These are phyloP conservation scores for Calonectria ilicicola DNA, from an alignment of 2,329 filamentous ascomycete species.

Conservation along the genomic window DNA sequence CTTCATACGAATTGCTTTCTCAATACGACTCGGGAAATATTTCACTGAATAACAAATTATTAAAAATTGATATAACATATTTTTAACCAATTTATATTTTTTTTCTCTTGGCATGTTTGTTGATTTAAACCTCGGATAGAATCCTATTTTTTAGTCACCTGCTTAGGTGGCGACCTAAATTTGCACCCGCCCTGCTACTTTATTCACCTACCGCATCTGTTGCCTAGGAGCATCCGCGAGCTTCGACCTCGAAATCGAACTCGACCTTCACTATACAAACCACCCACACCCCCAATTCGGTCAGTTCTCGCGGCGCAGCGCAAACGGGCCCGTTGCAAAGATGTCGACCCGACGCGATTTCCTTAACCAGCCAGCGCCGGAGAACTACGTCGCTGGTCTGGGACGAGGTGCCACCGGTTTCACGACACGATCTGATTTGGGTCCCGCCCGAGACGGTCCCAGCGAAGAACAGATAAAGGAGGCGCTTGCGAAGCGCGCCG, in stretches of 20 bases:
- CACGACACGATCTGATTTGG: conserved; percentile 95
- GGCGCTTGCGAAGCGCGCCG: conserved; percentile 92
- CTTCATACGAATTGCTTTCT: too few species aligned
- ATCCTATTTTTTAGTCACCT: too few species aligned
- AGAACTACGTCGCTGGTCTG: conserved; percentile 94
- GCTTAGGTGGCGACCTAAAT: background rate
- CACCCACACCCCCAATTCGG: conserved; percentile 1
- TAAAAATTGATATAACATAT: too few species aligned
- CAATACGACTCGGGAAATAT: too few species aligned
- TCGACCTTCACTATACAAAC: conserved; percentile 1
- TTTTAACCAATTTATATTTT: too few species aligned
- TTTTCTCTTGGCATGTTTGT: too few species aligned
- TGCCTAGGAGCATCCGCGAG: conserved; percentile 20
- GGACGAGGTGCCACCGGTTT: conserved; percentile 98
- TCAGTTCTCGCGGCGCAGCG: conserved; percentile 23
- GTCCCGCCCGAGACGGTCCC: conserved; percentile 93
- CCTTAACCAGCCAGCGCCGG: conserved; percentile 84
- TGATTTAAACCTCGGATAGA: too few species aligned
- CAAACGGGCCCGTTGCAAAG: conserved; percentile 36
- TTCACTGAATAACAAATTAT: too few species aligned
- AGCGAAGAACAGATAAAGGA: conserved; percentile 99
- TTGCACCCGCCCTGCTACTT: background rate
- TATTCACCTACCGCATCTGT: conserved; percentile 10
- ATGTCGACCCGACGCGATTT: conserved; percentile 83
- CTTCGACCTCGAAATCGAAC: conserved; percentile 6